Conservation (phyloP, 192 early-diverging fungal species). For the Cetraspora pellucida region DNA sequence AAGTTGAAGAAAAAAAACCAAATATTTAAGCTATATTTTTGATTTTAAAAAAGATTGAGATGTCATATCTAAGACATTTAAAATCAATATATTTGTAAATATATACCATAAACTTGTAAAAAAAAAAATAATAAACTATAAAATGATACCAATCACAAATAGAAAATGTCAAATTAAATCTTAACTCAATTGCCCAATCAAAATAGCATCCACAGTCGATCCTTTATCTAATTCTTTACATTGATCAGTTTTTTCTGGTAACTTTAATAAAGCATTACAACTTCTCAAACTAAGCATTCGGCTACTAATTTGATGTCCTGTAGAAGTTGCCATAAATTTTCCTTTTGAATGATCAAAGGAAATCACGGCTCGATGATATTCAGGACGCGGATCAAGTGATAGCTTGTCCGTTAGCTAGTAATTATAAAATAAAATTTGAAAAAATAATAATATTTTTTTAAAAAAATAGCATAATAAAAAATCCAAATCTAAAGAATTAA, state of each 20-base stretch:
- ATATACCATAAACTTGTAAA: too few relatives aligned
- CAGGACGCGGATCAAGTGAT: slow-evolving; percentile 63
- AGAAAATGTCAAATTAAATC: too few relatives aligned
- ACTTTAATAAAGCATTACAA: slow-evolving; percentile 78
- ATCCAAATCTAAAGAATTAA: background rate
- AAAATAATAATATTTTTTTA: background rate
- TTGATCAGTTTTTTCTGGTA: slow-evolving; percentile 58
- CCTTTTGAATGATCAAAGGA: slow-evolving; percentile 40
- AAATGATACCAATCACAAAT: too few relatives aligned
- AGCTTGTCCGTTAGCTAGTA: slow-evolving; percentile 11
- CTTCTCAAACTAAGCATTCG: slow-evolving; percentile 73
- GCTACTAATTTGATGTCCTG: slow-evolving; percentile 79
- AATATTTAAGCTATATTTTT: too few relatives aligned
- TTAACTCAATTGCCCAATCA: slow-evolving; percentile 52
- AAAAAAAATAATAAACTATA: too few relatives aligned
- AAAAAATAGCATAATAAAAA: background rate
- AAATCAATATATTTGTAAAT: too few relatives aligned
- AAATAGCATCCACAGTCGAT: slow-evolving; percentile 51
- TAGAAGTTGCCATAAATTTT: slow-evolving; percentile 56
- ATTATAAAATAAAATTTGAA: background rate
- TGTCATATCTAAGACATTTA: too few relatives aligned
- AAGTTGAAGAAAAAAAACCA: too few relatives aligned
- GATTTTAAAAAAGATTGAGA: too few relatives aligned
- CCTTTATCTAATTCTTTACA: slow-evolving; percentile 42
- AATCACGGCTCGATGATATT: slow-evolving; percentile 64